Base-by-base conservation (phyloP, 1,284 basidiomycete species). In the Cerioporus squamosus region DNA sequence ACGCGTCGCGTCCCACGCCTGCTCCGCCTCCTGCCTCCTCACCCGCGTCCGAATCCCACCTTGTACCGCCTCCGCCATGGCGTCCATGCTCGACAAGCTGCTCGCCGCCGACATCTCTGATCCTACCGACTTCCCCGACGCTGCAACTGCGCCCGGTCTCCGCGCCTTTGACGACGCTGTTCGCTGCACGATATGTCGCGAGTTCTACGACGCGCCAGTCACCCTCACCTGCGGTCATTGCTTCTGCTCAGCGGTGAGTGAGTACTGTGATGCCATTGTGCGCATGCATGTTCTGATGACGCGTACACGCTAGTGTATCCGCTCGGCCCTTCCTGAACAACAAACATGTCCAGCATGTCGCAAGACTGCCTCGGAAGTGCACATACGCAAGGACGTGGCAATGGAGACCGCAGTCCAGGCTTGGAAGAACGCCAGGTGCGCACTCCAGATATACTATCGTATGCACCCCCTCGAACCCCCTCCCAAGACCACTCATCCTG, bases 221-320 rank as follows among this genome's bases (percentile, higher is more conserved):
- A 82, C 85, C 7, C 78, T 93, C 5, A 70, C 73, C 2, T 93
- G 90, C 67, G 89, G 88, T 0, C 91, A 93, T 66, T 85, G 84
- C 55, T 93, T 91, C 68, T 92, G 91, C 74, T 91, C 90, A 18
- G 69, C 84, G 66, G 91, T 92, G 66, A 65, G 87, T 71, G 24
- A 54, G 53, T 62, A 43, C 38, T 36, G 14, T 6, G 17, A 23
- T 29, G 33, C 49, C 33, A 6, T 15, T 24, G 36, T 12, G 18
- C 7, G 47, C 51, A 44, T 14, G 18, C 9, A 9, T 9, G 3
- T 29, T 24, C 12, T 24, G 29, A 48, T 12, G 14, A 20, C 14
- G 38, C 31, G 26, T 7, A 36, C 20, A 20, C 54, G 26, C 31
- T 33, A 91, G 90, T 91, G 89, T 69, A 81, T 90, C 51, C 79